phyloP scores from a whole-genome alignment of 306 rosid species.

The Purshia tridentata region DNA sequence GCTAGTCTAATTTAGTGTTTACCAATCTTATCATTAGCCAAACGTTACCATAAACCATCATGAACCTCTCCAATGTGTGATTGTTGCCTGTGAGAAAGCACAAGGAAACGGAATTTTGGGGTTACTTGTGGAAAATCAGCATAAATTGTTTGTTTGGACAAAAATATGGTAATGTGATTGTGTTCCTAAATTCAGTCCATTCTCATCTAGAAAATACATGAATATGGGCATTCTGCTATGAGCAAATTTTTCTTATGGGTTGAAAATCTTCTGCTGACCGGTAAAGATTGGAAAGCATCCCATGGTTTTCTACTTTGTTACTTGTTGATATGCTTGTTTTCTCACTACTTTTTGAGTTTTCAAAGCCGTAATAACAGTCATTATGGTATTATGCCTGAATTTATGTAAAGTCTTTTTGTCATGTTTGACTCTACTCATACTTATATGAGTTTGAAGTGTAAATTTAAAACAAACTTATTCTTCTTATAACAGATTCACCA shows the following conservation, averaged over 20 bases:
- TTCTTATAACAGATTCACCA: constrained; percentile 47
- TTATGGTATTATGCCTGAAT: background rate
- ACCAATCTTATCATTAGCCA: background rate
- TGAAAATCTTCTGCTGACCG: background rate
- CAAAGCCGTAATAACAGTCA: background rate
- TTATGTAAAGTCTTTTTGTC: background rate
- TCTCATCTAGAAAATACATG: background rate
- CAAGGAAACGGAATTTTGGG: background rate
- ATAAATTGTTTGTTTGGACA: background rate
- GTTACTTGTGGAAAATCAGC: background rate
- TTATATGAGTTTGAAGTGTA: background rate
- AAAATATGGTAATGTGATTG: background rate
- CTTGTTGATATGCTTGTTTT: background rate
- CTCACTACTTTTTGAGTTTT: background rate
- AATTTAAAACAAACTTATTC: constrained; percentile 17
- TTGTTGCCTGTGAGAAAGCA: background rate
- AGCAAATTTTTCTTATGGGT: background rate
- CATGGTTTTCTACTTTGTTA: constrained; percentile 11
- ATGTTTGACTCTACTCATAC: background rate
- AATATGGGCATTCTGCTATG: background rate
- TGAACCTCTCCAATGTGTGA: background rate
- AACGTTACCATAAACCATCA: constrained; percentile 6
- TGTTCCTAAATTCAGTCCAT: background rate
- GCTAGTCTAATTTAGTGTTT: background rate
- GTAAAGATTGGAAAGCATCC: background rate